Conservation (phyloP, 2,329 filamentous ascomycete genomes). For the Aspergillus pseudoviridinutans region DNA sequence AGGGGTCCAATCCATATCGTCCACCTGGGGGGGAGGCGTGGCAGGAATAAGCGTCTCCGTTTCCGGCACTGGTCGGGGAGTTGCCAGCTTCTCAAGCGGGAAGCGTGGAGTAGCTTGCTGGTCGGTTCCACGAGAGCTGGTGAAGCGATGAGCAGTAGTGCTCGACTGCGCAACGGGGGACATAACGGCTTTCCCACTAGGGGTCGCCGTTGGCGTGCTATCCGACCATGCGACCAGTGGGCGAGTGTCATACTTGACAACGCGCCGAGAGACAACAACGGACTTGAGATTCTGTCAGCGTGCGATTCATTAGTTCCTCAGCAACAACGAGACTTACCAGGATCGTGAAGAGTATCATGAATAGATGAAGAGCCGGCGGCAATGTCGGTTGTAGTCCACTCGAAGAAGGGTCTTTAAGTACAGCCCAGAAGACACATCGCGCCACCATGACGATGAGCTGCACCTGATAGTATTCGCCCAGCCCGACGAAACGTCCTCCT, state of each 20-base stretch:
- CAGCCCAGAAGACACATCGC: constrained; percentile 43
- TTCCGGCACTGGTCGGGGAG: constrained; percentile 19
- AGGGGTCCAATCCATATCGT: constrained; percentile 51
- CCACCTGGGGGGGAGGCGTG: constrained; percentile 38
- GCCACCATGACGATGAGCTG: constrained; percentile 44
- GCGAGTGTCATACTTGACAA: constrained; percentile 38
- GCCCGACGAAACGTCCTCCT: constrained; percentile 38
- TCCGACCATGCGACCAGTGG: constrained; percentile 43
- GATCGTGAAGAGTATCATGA: constrained; percentile 39
- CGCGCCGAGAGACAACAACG: constrained; percentile 32
- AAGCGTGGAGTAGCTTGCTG: constrained; percentile 26
- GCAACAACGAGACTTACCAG: constrained; percentile 25
- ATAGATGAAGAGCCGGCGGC: constrained; percentile 34
- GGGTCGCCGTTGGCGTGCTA: constrained; percentile 27
- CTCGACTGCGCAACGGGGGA: constrained; percentile 13
- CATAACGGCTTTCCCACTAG: constrained; percentile 17
- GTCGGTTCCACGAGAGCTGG: constrained; percentile 12
- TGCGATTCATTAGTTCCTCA: background rate
- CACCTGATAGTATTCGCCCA: constrained; percentile 45
- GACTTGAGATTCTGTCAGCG: constrained; percentile 29
- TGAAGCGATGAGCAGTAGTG: constrained; percentile 10
- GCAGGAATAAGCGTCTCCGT: constrained; percentile 23
- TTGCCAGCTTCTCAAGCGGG: constrained; percentile 40
- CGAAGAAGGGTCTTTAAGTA: constrained; percentile 37
- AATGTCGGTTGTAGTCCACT: constrained; percentile 28